Percentiles rank a stretch among this genome's conserved stretches.
These are phyloP conservation scores for Pyricularia grisea DNA, from an alignment of 2,329 filamentous ascomycete species.

Conservation along the genomic window DNA sequence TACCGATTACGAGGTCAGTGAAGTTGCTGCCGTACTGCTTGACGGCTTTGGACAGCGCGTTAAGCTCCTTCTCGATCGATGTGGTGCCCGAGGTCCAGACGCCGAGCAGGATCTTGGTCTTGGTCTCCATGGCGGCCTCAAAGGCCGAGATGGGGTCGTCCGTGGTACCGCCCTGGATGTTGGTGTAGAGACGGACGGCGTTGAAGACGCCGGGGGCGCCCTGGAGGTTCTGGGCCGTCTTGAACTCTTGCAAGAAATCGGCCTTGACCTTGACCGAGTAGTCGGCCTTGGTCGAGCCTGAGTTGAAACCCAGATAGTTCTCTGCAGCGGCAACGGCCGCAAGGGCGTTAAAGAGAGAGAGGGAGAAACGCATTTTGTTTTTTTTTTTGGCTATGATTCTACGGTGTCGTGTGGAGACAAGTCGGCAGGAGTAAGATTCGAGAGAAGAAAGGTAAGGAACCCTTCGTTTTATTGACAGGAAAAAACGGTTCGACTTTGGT, in stretches of 20 bases:
- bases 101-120: slow-evolving; percentile 53
- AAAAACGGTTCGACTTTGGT: background rate
- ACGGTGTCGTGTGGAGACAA: background rate
- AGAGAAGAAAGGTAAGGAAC: background rate
- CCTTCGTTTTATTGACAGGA: background rate
- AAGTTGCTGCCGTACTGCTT: slow-evolving; percentile 38
- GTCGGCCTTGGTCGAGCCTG: slow-evolving; percentile 34
- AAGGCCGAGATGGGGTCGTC: slow-evolving; percentile 73
- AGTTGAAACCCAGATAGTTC: slow-evolving; percentile 47
- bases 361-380: slow-evolving; percentile 30
- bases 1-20: slow-evolving; percentile 50
- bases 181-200: slow-evolving; percentile 61
- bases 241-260: slow-evolving; percentile 60
- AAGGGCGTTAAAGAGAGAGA: slow-evolving; percentile 27
- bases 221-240: slow-evolving; percentile 50
- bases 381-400: background rate
- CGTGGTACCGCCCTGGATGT: slow-evolving; percentile 55
- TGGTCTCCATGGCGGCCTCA: slow-evolving; percentile 56
- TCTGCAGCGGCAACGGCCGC: slow-evolving; percentile 27
- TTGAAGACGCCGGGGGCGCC: slow-evolving; percentile 55
- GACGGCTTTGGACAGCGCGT: slow-evolving; percentile 47
- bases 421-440: background rate
- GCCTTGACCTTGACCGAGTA: slow-evolving; percentile 41
- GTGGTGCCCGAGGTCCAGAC: slow-evolving; percentile 50
- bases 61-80: slow-evolving; percentile 51